A percentile compares a stretch with the other conserved stretches of the same genome.
Conservation (phyloP, 345 rosid species). For the Brassica nigra region DNA sequence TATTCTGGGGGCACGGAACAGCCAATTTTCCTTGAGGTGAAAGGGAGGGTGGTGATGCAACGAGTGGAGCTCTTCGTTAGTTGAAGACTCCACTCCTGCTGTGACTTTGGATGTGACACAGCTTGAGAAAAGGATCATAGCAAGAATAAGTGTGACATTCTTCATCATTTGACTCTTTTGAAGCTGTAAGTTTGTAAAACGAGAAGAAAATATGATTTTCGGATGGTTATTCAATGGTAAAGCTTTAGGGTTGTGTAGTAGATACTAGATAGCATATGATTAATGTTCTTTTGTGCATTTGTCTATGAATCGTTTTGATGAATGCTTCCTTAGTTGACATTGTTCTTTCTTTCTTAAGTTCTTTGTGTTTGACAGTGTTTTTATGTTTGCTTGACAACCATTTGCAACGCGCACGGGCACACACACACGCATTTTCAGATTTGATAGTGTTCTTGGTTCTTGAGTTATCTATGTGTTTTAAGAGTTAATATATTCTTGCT, state of each 20-base stretch:
- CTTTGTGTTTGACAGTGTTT: neutral
- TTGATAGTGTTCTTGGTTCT: conserved; percentile 4
- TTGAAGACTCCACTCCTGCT: neutral
- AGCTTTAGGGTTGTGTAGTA: neutral
- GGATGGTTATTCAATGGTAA: too few relatives aligned
- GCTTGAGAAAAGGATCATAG: conserved; percentile 18
- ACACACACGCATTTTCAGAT: neutral
- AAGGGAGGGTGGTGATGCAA: too few relatives aligned
- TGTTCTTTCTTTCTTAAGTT: conserved; percentile 2
- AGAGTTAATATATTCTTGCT: neutral
- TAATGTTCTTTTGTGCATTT: neutral
- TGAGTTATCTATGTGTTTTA: neutral
- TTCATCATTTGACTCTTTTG: conserved; percentile 19
- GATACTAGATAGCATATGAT: neutral
- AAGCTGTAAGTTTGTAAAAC: neutral
- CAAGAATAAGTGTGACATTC: conserved; percentile 6
- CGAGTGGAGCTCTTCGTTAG: too few relatives aligned
- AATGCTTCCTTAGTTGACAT: neutral
- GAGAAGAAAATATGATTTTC: too few relatives aligned
- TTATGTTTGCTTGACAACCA: neutral
- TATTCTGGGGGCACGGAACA: too few relatives aligned
- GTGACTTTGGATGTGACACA: conserved; percentile 16
- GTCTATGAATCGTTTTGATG: neutral
- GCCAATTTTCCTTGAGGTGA: too few relatives aligned
- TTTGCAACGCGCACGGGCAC: neutral